phyloP scores from a whole-genome alignment of 129 eudicot genomes.

The Lonicera japonica region DNA sequence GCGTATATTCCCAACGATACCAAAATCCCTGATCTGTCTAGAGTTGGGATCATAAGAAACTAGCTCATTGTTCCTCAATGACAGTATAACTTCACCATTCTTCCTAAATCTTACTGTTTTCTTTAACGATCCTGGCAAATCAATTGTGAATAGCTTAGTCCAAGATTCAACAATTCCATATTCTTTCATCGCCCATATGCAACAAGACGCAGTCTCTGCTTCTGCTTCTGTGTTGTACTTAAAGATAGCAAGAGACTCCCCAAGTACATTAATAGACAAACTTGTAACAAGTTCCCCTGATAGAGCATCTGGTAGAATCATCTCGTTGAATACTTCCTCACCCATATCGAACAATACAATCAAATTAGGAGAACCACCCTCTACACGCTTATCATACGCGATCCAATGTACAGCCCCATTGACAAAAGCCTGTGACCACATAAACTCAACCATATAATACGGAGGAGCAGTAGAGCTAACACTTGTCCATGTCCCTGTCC shows the following conservation, averaged over 20 bases:
- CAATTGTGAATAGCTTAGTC: constrained; percentile 26
- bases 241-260: constrained; percentile 30
- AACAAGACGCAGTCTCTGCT: constrained; percentile 22
- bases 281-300: constrained; percentile 6
- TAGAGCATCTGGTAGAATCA: constrained; percentile 33
- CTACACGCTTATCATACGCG: constrained; percentile 21
- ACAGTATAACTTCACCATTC: constrained; percentile 42
- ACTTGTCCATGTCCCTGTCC: constrained; percentile 34
- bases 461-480: constrained; percentile 8
- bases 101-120: constrained; percentile 34
- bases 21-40: constrained; percentile 17
- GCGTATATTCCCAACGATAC: constrained; percentile 27
- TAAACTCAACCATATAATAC: constrained; percentile 14
- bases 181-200: constrained; percentile 58
- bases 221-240: constrained; percentile 25
- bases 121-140: constrained; percentile 18
- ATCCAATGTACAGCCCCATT: constrained; percentile 53
- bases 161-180: constrained; percentile 42
- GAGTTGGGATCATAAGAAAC: constrained; percentile 28
- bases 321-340: constrained; percentile 36
- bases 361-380: constrained; percentile 15
- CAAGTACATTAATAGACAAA: constrained; percentile 18
- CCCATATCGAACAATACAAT: constrained; percentile 35
- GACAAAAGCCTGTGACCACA: constrained; percentile 46
- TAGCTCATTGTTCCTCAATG: constrained; percentile 19